Evolutionary conservation across 768 basidiomycete species (phyloP), one percentile per base, ranked within the genome.

Genomic region (Epithele typhae): DNA sequence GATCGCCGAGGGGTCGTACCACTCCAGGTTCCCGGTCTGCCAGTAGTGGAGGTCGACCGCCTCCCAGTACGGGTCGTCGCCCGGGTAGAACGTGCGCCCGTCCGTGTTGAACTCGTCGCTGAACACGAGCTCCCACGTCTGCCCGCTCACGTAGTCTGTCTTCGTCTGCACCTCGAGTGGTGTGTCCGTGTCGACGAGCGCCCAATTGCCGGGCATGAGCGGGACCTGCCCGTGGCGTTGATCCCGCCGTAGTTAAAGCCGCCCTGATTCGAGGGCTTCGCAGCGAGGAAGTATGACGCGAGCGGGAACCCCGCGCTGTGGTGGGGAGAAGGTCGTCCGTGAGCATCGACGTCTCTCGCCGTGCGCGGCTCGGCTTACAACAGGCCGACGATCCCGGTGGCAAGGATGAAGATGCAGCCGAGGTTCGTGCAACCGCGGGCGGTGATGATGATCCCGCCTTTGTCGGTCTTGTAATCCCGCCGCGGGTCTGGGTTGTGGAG

Each of bases 1-100:
- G 45, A 64, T 67, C 5, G 84, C 81, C 19, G 69, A 78, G 0
- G 92, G 92, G 59, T 87, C 85, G 62, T 93, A 92, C 90, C 90
- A 94, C 64, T 85, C 82, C 55, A 77, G 46, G 54, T 79, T 75
- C 45, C 68, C 68, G 3, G 77, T 74, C 19, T 53, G 63, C 86
- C 86, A 89, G 64, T 93, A 95, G 61, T n/a, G n/a, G n/a, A n/a
- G n/a, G n/a, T n/a, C n/a, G n/a, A n/a, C n/a, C n/a, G n/a, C n/a
- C n/a, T n/a, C n/a, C n/a, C n/a, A n/a, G n/a, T n/a, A n/a, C n/a
- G n/a, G n/a, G n/a, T n/a, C n/a, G n/a, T n/a, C n/a, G n/a, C n/a
- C n/a, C n/a, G n/a, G n/a, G n/a, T n/a, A n/a, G n/a, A n/a, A n/a
- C n/a, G n/a, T n/a, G n/a, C n/a, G n/a, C n/a, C n/a, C n/a, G n/a